Evolutionary conservation across 2,329 filamentous ascomycete genomes (phyloP), one percentile per base, ranked within the genome.

Genomic region (Cladosporium sp.): DNA sequence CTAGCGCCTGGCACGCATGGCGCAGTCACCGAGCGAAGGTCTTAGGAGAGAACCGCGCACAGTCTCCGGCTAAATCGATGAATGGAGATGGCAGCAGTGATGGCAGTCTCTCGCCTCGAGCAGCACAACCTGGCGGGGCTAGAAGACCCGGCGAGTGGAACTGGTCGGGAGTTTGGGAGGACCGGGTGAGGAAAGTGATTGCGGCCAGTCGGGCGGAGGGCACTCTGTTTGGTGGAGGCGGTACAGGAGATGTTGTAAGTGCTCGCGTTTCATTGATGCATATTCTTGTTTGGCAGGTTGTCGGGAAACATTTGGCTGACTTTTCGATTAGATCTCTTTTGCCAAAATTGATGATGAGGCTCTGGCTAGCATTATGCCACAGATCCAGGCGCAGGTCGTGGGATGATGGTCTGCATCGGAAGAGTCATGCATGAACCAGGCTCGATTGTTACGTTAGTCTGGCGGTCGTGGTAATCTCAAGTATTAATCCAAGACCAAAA

Each of bases 91-190:
- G 53, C 26, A 66, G 60, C 34, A 62, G 26, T 36, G 71, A 73
- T 60, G 68, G 69, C 36, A 73, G 68, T 63, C 43, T 63, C 2
- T 64, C 65, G 13, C 71, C 72, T 23, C 75, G 70, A 67, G 30
- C 75, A 70, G 71, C 76, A 70, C 75, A 71, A 71, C 75, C 76
- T 16, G 76, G 76, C n/a, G 76, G 74, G 75, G 86, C 79, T 66
- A 81, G 88, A 67, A 83, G 85, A 58, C 92, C 92, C 0, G 91
- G 90, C 7, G 90, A 96, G 72, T 98, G 94, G 94, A 96, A 96
- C 75, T 98, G 94, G 94, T 92, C 97, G 73, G 93, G 94, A 0
- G 94, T 98, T 0, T 99, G 94, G 94, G 91, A 96, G 75, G 90
- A 93, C 69, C 86, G 94, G 63, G 93, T 97, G 0, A 89, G 87